phyloP scores from a whole-genome alignment of 257 asterid genomes.

The Solanum medicagineum region DNA sequence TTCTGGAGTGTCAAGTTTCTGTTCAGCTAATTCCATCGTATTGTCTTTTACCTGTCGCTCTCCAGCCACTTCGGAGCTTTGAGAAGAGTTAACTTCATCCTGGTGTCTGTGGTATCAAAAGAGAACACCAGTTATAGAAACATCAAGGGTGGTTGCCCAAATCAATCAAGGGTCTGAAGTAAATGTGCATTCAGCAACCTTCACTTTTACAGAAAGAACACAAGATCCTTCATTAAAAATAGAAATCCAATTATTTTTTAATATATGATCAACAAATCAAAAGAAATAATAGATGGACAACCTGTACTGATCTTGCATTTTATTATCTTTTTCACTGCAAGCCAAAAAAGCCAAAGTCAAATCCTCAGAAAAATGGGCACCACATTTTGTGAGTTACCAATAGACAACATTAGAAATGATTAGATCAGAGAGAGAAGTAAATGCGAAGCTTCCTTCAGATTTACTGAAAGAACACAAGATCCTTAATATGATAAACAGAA shows the following conservation, averaged over 20 bases:
- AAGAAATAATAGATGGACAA: background rate
- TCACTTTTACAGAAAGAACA: background rate
- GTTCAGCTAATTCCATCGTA: conserved; percentile 7
- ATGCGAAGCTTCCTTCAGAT: background rate
- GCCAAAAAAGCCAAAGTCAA: background rate
- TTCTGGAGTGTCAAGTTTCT: conserved; percentile 3
- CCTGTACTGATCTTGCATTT: background rate
- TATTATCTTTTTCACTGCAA: background rate
- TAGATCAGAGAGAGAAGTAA: background rate
- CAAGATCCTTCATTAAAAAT: background rate
- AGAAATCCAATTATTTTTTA: background rate
- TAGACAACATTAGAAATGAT: background rate
- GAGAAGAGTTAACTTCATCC: conserved; percentile 20
- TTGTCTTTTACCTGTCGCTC: conserved; percentile 7
- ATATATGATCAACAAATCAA: background rate
- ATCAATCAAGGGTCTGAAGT: background rate
- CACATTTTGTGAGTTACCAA: background rate
- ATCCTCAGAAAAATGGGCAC: background rate
- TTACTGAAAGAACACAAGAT: background rate
- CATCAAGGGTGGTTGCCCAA: background rate
- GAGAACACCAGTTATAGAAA: background rate
- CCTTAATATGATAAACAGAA: background rate
- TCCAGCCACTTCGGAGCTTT: conserved; percentile 14
- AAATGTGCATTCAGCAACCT: background rate
- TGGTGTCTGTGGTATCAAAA: conserved; percentile 14